Evolutionary conservation across 78 protist genomes (phyloP).

Genomic region (Chrysochromulina parva): DNA sequence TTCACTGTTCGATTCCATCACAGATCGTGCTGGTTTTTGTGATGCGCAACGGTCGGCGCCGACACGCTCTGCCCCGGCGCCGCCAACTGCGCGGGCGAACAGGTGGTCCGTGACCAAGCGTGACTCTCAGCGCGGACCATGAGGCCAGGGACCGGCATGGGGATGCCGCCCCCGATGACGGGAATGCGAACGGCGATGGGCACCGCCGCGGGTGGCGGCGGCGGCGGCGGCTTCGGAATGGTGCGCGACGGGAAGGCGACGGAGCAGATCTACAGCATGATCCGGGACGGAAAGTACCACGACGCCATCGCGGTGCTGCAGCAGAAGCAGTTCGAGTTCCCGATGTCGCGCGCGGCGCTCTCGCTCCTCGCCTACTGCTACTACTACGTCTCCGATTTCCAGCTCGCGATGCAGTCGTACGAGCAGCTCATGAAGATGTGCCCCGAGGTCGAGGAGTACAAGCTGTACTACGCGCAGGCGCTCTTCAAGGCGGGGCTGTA

Average conservation of each 20-base stretch:
- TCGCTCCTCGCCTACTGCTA: slow-evolving; percentile 80
- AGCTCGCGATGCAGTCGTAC: slow-evolving; percentile 52
- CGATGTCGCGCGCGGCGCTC: slow-evolving; percentile 69
- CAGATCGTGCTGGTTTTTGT: no score
- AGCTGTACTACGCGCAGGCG: slow-evolving; percentile 68
- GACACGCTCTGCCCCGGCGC: no score
- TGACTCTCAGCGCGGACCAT: no score
- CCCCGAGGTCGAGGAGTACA: slow-evolving; percentile 72
- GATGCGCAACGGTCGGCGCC: no score
- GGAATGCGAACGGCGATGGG: slow-evolving; percentile 16
- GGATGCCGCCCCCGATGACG: slow-evolving; percentile 5
- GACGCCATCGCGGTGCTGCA: slow-evolving; percentile 43
- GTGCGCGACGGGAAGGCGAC: slow-evolving; percentile 63
- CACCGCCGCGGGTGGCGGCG: background rate
- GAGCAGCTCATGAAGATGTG: background rate
- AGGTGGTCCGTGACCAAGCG: no score
- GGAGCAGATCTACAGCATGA: slow-evolving; percentile 48
- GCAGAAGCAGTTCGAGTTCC: slow-evolving; percentile 32
- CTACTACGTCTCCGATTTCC: slow-evolving; percentile 65
- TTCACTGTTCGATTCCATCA: no score
- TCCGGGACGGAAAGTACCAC: slow-evolving; percentile 46
- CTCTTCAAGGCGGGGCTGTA: slow-evolving; percentile 69
- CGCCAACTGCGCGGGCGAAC: no score
- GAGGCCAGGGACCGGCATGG: background rate
- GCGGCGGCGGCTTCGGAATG: background rate